Conservation (phyloP, 202 grass and related monocot species). For the Zizania palustris region DNA sequence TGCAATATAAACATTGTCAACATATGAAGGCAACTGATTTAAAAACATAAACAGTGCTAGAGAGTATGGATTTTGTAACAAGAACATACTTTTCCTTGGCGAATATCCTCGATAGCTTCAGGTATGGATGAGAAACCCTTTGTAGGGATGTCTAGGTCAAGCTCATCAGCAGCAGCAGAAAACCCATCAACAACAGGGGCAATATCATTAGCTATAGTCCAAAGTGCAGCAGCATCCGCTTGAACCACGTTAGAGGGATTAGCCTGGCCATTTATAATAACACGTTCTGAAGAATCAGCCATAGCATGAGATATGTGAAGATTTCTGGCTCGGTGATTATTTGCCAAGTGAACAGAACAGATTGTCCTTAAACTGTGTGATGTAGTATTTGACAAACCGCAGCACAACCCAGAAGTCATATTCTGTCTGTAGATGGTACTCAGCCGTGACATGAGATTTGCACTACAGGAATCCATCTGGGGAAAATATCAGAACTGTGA, state of each 20-base stretch:
- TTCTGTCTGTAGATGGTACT: conserved; percentile 30
- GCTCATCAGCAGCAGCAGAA: conserved; percentile 64
- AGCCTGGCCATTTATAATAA: conserved; percentile 49
- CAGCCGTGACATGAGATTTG: conserved; percentile 27
- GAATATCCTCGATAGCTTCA: conserved; percentile 92
- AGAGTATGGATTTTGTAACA: conserved; percentile 12
- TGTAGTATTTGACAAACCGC: conserved; percentile 1
- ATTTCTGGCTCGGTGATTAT: conserved; percentile 38
- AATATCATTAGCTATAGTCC: conserved; percentile 72
- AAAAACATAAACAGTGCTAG: conserved; percentile 4
- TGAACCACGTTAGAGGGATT: conserved; percentile 48
- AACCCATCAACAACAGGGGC: conserved; percentile 64
- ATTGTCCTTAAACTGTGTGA: conserved; percentile 40
- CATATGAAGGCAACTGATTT: background rate
- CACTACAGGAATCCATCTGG: conserved; percentile 34
- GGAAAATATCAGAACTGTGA: conserved; percentile 15
- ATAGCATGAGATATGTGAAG: conserved; percentile 46
- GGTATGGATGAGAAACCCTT: conserved; percentile 88
- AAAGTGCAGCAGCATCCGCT: conserved; percentile 62
- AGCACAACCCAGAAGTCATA: conserved; percentile 35
- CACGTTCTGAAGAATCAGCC: conserved; percentile 27
- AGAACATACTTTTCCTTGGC: conserved; percentile 74
- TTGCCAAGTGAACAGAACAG: conserved; percentile 32
- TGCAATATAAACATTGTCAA: conserved; percentile 48
- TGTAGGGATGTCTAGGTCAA: conserved; percentile 83